Evolutionary conservation across 192 early-diverging fungal genomes (phyloP).

Genomic region (Dimargaris xerosporica): DNA sequence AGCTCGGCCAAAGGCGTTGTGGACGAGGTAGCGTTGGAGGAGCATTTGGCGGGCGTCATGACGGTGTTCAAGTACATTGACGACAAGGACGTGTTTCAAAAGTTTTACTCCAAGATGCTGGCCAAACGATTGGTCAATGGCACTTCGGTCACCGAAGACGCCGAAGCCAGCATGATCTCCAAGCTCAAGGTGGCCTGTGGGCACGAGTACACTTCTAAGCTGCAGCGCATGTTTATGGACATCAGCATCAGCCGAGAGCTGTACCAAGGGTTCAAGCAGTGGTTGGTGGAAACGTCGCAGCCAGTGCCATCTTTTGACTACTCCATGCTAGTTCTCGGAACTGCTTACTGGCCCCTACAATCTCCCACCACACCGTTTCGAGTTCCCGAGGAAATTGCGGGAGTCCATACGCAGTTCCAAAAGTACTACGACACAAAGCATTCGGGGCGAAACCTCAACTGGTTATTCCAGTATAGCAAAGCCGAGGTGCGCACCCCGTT

Average conservation of each 20-base stretch:
- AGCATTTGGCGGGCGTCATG: conserved; percentile 40
- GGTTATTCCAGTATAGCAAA: conserved; percentile 82
- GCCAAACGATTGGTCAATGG: conserved; percentile 85
- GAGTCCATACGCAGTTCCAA: conserved; percentile 71
- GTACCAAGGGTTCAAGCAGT: conserved; percentile 67
- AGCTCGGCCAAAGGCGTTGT: conserved; percentile 17
- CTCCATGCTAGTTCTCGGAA: conserved; percentile 71
- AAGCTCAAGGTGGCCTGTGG: conserved; percentile 85
- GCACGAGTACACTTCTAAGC: conserved; percentile 85
- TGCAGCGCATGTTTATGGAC: conserved; percentile 94
- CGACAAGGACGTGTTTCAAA: conserved; percentile 97
- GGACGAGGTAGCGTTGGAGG: conserved; percentile 30
- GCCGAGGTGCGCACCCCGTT: conserved; percentile 81
- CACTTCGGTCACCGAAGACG: conserved; percentile 78
- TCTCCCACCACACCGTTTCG: conserved; percentile 62
- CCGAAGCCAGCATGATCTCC: conserved; percentile 88
- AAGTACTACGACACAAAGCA: conserved; percentile 81
- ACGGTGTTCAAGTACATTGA: conserved; percentile 93
- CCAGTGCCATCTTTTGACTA: conserved; percentile 41
- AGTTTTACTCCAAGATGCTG: conserved; percentile 87
- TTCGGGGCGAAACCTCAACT: conserved; percentile 79
- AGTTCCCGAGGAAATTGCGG: conserved; percentile 78
- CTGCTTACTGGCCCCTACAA: conserved; percentile 79
- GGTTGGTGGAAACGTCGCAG: conserved; percentile 22
- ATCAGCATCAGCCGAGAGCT: conserved; percentile 82